phyloP scores from a whole-genome alignment of 2,329 filamentous ascomycete species.

The Phaeosphaeria sp. region DNA sequence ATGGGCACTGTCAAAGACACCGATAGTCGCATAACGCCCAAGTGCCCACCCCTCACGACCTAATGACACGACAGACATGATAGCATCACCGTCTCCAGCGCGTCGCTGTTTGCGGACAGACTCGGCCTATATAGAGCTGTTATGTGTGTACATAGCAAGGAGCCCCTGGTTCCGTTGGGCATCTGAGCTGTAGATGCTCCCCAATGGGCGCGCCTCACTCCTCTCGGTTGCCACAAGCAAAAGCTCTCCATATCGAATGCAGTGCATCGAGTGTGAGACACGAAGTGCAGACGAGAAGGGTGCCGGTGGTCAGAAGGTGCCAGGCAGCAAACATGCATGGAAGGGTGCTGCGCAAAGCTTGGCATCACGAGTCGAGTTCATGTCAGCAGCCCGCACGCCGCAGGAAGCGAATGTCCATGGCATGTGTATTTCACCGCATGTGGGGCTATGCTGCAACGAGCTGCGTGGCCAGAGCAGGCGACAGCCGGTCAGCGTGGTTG shows the following conservation, averaged over 20 bases:
- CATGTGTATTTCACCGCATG: conserved; percentile 12
- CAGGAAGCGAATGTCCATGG: conserved; percentile 12
- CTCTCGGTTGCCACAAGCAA: not conserved
- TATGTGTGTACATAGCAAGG: not conserved
- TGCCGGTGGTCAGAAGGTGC: conserved; percentile 13
- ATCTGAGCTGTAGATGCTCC: not conserved
- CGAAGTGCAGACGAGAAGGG: not conserved
- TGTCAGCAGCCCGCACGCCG: conserved; percentile 18
- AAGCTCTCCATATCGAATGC: not conserved
- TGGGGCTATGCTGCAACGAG: conserved; percentile 21
- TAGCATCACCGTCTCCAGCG: not conserved
- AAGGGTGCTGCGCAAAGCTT: not conserved
- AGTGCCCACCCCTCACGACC: not conserved
- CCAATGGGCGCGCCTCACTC: not conserved
- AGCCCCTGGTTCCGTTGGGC: not conserved
- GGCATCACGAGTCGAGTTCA: conserved; percentile 12
- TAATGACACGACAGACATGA: not conserved
- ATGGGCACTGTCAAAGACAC: not conserved
- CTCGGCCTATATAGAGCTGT: not conserved
- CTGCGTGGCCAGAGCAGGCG: conserved; percentile 7
- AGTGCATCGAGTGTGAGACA: not conserved
- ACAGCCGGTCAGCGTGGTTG: conserved; percentile 11
- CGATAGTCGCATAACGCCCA: not conserved
- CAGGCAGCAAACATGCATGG: conserved; percentile 7
- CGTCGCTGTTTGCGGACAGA: not conserved